phyloP scores from a whole-genome alignment of 768 basidiomycete species.

The Chalciporus chontae region DNA sequence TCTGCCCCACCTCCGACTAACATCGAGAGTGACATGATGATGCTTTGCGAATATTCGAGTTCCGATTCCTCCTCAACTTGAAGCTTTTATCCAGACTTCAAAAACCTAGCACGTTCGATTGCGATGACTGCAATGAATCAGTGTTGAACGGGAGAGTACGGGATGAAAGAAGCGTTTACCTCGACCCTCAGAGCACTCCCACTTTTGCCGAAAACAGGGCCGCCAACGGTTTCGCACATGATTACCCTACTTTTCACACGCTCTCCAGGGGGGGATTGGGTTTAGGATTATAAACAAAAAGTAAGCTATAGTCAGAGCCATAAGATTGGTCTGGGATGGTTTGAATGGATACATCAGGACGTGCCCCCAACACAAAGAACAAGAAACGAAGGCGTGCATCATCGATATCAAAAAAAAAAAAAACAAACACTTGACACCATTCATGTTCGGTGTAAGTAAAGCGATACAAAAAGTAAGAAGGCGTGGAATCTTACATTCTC shows the following conservation, averaged over 20 bases:
- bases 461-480: not conserved
- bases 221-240: too few species aligned
- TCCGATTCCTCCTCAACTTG: not conserved
- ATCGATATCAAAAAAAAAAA: not conserved
- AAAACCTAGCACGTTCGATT: too few species aligned
- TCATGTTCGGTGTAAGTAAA: not conserved
- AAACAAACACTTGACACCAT: not conserved
- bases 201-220: not conserved
- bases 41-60: too few species aligned
- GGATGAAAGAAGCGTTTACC: too few species aligned
- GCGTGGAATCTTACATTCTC: not conserved
- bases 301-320: slow-evolving; percentile 28
- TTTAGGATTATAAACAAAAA: slow-evolving; percentile 26
- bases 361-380: not conserved
- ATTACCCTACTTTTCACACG: not conserved
- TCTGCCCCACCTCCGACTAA: slow-evolving; percentile 64
- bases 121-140: too few species aligned
- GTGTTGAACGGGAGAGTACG: not conserved
- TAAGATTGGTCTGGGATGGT: slow-evolving; percentile 14
- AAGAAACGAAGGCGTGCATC: not conserved
- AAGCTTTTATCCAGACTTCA: too few species aligned
- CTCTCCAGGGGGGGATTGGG: not conserved
- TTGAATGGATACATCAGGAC: not conserved
- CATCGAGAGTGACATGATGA: slow-evolving; percentile 84
- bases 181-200: not conserved